Conservation (phyloP, 306 rosid genomes). For the Cucumis sativus region Cucumber_9930_V3 NC_026661.2:4516001-4516500, state of each 20-base stretch:
- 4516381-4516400: background rate
- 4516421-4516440: background rate
- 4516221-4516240: background rate
- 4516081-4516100: slow-evolving; percentile 80
- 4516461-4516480: background rate
- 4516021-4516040: slow-evolving; percentile 79
- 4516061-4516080: slow-evolving; percentile 72
- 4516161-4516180: slow-evolving; percentile 82
- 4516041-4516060: slow-evolving; percentile 57
- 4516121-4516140: slow-evolving; percentile 93
- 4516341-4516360: background rate
- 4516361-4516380: background rate
- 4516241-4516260: background rate
- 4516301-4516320: background rate
- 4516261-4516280: background rate
- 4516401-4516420: background rate
- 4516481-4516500: background rate
- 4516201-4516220: background rate
- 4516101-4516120: slow-evolving; percentile 79
- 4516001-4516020: slow-evolving; percentile 61
- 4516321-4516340: background rate
- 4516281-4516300: background rate
- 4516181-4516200: slow-evolving; percentile 36
- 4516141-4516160: slow-evolving; percentile 87
- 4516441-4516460: background rate